Percentiles rank a stretch among this genome's conserved stretches.
phyloP scores from a whole-genome alignment of 108 stramenopile genomes.

The Fistulifera solaris region DNA sequence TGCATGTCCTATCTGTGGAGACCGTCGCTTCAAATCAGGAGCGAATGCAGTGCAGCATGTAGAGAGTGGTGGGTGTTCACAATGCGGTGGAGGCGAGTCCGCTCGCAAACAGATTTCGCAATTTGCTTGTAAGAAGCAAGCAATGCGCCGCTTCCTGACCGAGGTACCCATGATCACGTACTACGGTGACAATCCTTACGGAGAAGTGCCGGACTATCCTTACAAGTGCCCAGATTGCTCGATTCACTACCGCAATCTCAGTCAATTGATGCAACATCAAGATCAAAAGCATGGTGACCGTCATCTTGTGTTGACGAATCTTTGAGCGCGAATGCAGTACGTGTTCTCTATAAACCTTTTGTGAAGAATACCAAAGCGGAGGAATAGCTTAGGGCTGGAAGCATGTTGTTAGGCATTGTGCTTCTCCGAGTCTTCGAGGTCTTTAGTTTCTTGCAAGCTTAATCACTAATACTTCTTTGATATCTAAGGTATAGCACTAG shows the following conservation, averaged over 20 bases:
- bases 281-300: constrained; percentile 39
- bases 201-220: constrained; percentile 43
- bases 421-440: too few relatives aligned
- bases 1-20: constrained; percentile 60
- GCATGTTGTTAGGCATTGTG: too few relatives aligned
- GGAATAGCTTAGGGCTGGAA: too few relatives aligned
- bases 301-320: too few relatives aligned
- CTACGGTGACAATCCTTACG: background rate
- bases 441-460: too few relatives aligned
- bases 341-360: too few relatives aligned
- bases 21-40: constrained; percentile 37
- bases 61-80: constrained; percentile 54
- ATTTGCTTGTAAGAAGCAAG: constrained; percentile 23
- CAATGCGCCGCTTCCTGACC: constrained; percentile 36
- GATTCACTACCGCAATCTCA: constrained; percentile 47
- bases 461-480: too few relatives aligned
- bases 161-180: constrained; percentile 35
- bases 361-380: too few relatives aligned
- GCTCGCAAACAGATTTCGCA: constrained; percentile 54
- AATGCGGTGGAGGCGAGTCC: constrained; percentile 40
- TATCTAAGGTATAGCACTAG: too few relatives aligned
- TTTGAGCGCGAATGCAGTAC: too few relatives aligned
- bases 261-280: constrained; percentile 62
- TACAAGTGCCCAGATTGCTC: constrained; percentile 45
- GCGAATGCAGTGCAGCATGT: constrained; percentile 73